Percentiles rank a stretch among this genome's conserved stretches.
These are phyloP conservation scores for Wickerhamomyces sp. DNA, from an alignment of 1,139 yeast species.

Conservation along the genomic window DNA sequence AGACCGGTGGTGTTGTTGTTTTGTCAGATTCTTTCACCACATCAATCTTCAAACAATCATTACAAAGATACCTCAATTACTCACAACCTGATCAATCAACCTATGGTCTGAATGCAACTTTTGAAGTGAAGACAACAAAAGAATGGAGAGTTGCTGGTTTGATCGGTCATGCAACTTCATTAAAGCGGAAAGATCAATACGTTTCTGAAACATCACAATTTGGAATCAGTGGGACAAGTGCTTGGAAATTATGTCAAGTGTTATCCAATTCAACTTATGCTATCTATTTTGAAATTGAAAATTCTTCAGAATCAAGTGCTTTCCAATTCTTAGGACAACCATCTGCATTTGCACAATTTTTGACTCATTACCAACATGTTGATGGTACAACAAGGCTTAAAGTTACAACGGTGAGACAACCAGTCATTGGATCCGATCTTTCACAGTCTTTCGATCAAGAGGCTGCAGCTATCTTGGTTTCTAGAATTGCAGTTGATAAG, in stretches of 20 bases:
- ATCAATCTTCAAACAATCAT: conserved; percentile 61
- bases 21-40: conserved; percentile 62
- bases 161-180: conserved; percentile 51
- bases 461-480: conserved; percentile 61
- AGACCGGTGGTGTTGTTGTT: conserved; percentile 59
- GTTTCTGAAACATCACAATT: conserved; percentile 27
- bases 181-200: conserved; percentile 21
- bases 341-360: conserved; percentile 58
- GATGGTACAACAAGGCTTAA: conserved; percentile 38
- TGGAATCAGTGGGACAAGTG: conserved; percentile 51
- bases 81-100: conserved; percentile 34
- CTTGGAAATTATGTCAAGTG: conserved; percentile 57
- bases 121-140: conserved; percentile 45
- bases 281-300: conserved; percentile 48
- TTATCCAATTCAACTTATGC: conserved; percentile 56
- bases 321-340: conserved; percentile 25
- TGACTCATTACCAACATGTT: conserved; percentile 70
- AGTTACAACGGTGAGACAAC: conserved; percentile 48
- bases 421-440: conserved; percentile 25
- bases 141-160: conserved; percentile 53
- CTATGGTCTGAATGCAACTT: conserved; percentile 53
- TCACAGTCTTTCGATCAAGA: conserved; percentile 55
- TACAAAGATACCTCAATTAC: conserved; percentile 44
- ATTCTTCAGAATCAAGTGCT: conserved; percentile 11
- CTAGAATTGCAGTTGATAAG: conserved; percentile 75